Conservation (phyloP, 2,329 filamentous ascomycete species). For the Sarocladiaceae sp. region DNA sequence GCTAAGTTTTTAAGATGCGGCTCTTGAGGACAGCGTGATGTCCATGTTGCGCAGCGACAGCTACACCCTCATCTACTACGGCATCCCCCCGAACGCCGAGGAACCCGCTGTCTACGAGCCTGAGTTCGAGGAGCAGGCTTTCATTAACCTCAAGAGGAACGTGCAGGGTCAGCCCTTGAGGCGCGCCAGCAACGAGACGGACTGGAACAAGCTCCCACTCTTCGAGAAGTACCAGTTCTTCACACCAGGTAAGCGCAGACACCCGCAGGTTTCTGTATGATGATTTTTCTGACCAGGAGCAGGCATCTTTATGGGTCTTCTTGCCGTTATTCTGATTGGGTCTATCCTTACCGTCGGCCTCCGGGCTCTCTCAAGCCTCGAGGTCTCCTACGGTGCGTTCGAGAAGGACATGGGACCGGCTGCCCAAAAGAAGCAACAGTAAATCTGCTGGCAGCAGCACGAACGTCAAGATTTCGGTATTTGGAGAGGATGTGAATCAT, state of each 20-base stretch:
- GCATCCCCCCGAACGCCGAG: constrained; percentile 40
- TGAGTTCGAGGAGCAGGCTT: constrained; percentile 55
- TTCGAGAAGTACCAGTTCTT: constrained; percentile 97
- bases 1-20: constrained; percentile 34
- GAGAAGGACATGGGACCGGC: constrained; percentile 92
- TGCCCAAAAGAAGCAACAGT: constrained; percentile 68
- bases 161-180: constrained; percentile 21
- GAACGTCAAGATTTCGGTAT: no score
- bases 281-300: neutral
- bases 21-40: constrained; percentile 17
- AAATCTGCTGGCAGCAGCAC: constrained; percentile 15
- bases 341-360: constrained; percentile 75
- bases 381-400: constrained; percentile 91
- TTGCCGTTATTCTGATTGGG: constrained; percentile 65
- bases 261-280: neutral
- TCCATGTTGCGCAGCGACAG: constrained; percentile 31
- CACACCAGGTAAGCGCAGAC: constrained; percentile 58
- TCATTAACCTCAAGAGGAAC: constrained; percentile 68
- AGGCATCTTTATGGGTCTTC: constrained; percentile 86
- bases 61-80: constrained; percentile 73
- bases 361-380: constrained; percentile 67
- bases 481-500: no score
- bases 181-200: constrained; percentile 33
- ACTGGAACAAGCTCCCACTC: constrained; percentile 44
- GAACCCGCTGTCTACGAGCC: constrained; percentile 55